phyloP scores from a whole-genome alignment of 2,329 filamentous ascomycete genomes.

The Talaromyces piceae region DNA sequence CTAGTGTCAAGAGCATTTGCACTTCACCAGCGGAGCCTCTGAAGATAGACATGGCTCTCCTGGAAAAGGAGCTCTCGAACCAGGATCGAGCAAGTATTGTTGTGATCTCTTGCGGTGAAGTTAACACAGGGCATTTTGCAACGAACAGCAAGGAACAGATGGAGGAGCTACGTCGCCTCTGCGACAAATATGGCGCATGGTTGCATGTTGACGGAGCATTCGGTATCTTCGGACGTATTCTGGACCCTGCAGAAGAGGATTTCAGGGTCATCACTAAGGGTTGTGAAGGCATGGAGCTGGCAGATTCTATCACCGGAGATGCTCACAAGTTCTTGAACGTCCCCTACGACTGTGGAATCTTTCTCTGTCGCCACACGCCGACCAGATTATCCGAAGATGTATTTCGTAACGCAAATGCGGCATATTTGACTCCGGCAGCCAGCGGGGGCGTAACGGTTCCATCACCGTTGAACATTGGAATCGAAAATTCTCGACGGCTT shows the following conservation, averaged over 20 bases:
- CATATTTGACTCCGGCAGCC: conserved; percentile 54
- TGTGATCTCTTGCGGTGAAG: conserved; percentile 75
- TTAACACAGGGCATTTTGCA: conserved; percentile 81
- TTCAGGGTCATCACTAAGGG: conserved; percentile 48
- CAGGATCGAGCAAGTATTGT: conserved; percentile 62
- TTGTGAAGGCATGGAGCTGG: conserved; percentile 64
- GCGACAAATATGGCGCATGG: conserved; percentile 70
- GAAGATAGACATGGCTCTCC: conserved; percentile 57
- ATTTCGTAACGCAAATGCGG: conserved; percentile 78
- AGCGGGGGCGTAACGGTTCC: conserved; percentile 44
- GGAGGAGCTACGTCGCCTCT: conserved; percentile 56
- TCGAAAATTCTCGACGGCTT: conserved; percentile 89
- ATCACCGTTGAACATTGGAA: conserved; percentile 77
- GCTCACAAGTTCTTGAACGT: conserved; percentile 92
- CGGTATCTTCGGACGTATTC: conserved; percentile 67
- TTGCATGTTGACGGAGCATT: conserved; percentile 89
- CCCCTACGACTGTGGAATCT: conserved; percentile 88
- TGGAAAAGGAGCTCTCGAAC: conserved; percentile 54
- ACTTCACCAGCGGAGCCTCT: conserved; percentile 47
- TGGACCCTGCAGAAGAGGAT: conserved; percentile 47
- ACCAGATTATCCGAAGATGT: conserved; percentile 49
- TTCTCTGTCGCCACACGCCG: conserved; percentile 61
- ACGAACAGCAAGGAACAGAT: conserved; percentile 53
- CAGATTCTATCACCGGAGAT: conserved; percentile 80
- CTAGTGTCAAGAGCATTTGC: conserved; percentile 56